phyloP scores from a whole-genome alignment of 169 alveolate genomes.

The Besnoitia besnoiti region DNA sequence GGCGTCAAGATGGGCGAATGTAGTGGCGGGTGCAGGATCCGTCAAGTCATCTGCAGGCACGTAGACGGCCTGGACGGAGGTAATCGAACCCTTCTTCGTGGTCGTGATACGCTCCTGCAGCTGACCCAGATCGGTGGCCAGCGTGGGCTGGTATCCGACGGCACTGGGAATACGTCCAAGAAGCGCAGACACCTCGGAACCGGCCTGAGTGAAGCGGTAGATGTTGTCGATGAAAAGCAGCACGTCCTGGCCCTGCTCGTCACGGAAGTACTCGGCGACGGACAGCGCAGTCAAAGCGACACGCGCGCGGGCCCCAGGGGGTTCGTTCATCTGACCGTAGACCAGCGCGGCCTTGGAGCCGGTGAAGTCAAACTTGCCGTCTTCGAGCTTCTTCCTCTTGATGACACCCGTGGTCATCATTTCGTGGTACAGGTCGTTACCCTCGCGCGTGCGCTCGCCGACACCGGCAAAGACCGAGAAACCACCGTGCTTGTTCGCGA shows the following conservation, averaged over 20 bases:
- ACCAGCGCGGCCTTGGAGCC: constrained; percentile 98
- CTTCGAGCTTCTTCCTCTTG: constrained; percentile 65
- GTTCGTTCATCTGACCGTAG: constrained; percentile 99
- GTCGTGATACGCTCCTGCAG: constrained; percentile 97
- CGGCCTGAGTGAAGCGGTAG: constrained; percentile 96
- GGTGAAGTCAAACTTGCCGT: constrained; percentile 80
- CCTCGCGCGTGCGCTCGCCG: constrained; percentile 99
- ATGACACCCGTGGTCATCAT: constrained; percentile 83
- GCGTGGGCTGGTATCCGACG: constrained; percentile 98
- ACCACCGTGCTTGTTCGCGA: constrained; percentile 98
- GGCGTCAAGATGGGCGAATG: constrained; percentile 98
- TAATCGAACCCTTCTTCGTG: constrained; percentile 96
- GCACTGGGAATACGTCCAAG: constrained; percentile 97
- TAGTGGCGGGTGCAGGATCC: constrained; percentile 99
- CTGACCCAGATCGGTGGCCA: constrained; percentile 98
- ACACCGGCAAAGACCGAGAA: constrained; percentile 98
- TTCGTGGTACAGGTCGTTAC: constrained; percentile 97
- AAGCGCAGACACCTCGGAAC: constrained; percentile 97
- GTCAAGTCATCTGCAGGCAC: constrained; percentile 99
- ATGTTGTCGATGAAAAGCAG: constrained; percentile 95
- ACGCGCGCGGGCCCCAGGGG: constrained; percentile 99
- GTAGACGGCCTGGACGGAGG: constrained; percentile 98
- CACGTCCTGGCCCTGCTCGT: constrained; percentile 95
- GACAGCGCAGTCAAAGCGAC: constrained; percentile 97
- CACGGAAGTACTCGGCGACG: constrained; percentile 98